Conservation (phyloP, 2,329 filamentous ascomycete genomes). For the Penicillium vulpinum region DNA sequence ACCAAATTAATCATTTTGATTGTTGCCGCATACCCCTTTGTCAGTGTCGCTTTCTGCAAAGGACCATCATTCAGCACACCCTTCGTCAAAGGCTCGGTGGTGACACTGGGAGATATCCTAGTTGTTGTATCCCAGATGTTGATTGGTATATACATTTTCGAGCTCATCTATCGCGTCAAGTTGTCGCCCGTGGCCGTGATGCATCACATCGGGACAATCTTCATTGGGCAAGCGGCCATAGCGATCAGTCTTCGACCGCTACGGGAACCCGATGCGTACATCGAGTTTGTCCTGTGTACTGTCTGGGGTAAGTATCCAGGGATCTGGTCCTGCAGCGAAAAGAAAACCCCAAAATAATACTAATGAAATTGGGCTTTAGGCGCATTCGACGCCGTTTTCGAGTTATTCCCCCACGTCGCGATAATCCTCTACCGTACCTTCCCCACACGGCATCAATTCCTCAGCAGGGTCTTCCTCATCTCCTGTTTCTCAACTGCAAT, state of each 20-base stretch:
- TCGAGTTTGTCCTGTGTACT: slow-evolving; percentile 41
- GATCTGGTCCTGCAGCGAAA: not conserved
- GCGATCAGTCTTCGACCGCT: slow-evolving; percentile 37
- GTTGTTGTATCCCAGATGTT: slow-evolving; percentile 44
- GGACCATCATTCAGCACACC: slow-evolving; percentile 32
- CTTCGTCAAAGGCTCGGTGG: slow-evolving; percentile 28
- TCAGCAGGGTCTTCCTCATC: slow-evolving; percentile 40
- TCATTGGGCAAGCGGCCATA: slow-evolving; percentile 47
- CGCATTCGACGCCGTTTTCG: slow-evolving; percentile 49
- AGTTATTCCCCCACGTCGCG: slow-evolving; percentile 49
- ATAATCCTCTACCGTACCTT: slow-evolving; percentile 49
- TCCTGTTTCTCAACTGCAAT: slow-evolving; percentile 40
- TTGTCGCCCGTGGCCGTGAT: slow-evolving; percentile 44
- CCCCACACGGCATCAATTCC: slow-evolving; percentile 40
- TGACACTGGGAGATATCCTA: slow-evolving; percentile 46
- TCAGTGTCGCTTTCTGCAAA: slow-evolving; percentile 39
- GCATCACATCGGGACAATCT: slow-evolving; percentile 45
- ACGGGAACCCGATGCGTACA: slow-evolving; percentile 34
- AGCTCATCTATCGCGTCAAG: slow-evolving; percentile 45
- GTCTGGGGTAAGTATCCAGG: slow-evolving; percentile 39
- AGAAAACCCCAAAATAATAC: not conserved
- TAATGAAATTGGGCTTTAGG: slow-evolving; percentile 28
- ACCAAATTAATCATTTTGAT: slow-evolving; percentile 46
- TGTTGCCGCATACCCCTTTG: slow-evolving; percentile 45
- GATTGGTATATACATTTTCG: slow-evolving; percentile 51